Percentiles rank a stretch among this genome's conserved stretches.
phyloP scores from a whole-genome alignment of 352 stramenopile species.

The Globisporangium rhizosaccharum region DNA sequence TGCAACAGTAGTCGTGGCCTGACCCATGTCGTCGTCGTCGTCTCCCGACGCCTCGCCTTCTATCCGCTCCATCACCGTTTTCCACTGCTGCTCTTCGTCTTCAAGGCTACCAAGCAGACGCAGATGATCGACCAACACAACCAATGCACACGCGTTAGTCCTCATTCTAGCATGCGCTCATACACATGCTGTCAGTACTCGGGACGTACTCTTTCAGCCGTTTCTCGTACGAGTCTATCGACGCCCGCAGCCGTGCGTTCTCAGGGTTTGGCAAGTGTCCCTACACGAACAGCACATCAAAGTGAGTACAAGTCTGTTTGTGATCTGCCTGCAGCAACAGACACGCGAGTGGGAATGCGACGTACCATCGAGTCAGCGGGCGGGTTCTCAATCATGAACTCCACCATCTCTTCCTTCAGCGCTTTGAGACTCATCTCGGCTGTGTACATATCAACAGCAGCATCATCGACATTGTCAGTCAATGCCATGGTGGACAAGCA shows the following conservation, averaged over 20 bases:
- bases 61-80: constrained; percentile 31
- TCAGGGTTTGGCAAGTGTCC: constrained; percentile 52
- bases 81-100: constrained; percentile 51
- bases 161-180: background rate
- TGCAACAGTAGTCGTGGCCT: constrained; percentile 13
- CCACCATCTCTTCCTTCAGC: constrained; percentile 56
- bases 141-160: background rate
- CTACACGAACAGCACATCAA: background rate
- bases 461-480: background rate
- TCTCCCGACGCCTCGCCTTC: constrained; percentile 18
- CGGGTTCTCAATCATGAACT: constrained; percentile 46
- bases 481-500: background rate
- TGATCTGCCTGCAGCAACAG: background rate
- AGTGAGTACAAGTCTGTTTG: background rate
- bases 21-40: constrained; percentile 5
- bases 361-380: constrained; percentile 42
- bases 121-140: background rate
- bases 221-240: constrained; percentile 44
- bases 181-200: background rate
- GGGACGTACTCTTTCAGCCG: constrained; percentile 28
- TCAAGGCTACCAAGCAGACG: constrained; percentile 22
- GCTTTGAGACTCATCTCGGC: constrained; percentile 57
- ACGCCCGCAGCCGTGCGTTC: constrained; percentile 47
- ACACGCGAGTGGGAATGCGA: background rate
- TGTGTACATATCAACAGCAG: constrained; percentile 7